Evolutionary conservation across 768 basidiomycete species (phyloP).

Genomic region (Lactarius psammicola): DNA sequence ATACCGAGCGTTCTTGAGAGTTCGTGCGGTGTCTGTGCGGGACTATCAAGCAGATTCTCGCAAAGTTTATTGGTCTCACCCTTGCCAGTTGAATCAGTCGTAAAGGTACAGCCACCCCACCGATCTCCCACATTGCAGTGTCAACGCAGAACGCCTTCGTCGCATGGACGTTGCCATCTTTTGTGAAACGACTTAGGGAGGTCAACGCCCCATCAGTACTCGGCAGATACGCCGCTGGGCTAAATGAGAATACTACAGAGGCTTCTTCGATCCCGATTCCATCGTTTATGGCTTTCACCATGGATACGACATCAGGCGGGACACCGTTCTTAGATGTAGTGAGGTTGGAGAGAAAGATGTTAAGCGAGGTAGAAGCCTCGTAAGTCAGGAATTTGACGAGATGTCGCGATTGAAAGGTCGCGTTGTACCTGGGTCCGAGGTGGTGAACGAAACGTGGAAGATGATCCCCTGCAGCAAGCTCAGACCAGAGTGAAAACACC

Average conservation of each 20-base stretch:
- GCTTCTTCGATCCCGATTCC: slow-evolving; percentile 45
- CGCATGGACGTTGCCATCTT: slow-evolving; percentile 55
- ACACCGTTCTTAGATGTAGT: slow-evolving; percentile 39
- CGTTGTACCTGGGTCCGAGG: slow-evolving; percentile 74
- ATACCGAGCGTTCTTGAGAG: slow-evolving; percentile 70
- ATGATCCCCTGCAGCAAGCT: slow-evolving; percentile 53
- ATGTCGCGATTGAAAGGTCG: slow-evolving; percentile 69
- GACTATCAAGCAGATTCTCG: neutral
- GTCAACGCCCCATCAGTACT: slow-evolving; percentile 16
- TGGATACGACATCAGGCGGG: slow-evolving; percentile 36
- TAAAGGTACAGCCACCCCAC: slow-evolving; percentile 73
- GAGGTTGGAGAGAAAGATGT: slow-evolving; percentile 63
- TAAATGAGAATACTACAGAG: slow-evolving; percentile 42
- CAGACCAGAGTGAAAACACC: neutral
- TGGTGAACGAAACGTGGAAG: slow-evolving; percentile 74
- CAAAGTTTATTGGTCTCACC: slow-evolving; percentile 41
- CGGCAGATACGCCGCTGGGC: slow-evolving; percentile 33
- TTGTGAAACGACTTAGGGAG: slow-evolving; percentile 23
- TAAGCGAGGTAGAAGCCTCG: slow-evolving; percentile 79
- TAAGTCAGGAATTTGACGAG: slow-evolving; percentile 80
- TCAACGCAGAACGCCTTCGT: slow-evolving; percentile 68
- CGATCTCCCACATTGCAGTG: slow-evolving; percentile 75
- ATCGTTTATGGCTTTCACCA: slow-evolving; percentile 52
- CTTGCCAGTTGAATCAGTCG: slow-evolving; percentile 73
- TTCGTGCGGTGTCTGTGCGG: slow-evolving; percentile 66